phyloP scores from a whole-genome alignment of 192 early-diverging fungal species.

The Phlyctochytrium arcticum region DNA sequence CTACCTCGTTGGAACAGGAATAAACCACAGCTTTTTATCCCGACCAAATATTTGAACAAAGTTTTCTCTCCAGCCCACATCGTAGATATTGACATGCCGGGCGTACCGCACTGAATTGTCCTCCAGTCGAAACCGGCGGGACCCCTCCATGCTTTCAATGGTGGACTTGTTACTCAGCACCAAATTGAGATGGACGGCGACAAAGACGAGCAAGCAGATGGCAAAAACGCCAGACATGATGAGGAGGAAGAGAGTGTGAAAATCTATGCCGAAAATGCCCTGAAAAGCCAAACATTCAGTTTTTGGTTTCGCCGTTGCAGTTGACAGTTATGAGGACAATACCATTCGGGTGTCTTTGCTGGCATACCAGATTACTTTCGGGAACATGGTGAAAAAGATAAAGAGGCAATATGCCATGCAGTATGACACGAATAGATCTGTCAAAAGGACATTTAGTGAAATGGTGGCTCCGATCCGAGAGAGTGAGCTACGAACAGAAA shows the following conservation, averaged over 20 bases:
- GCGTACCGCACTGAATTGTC: slow-evolving; percentile 7
- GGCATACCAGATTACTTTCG: neutral
- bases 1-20: slow-evolving; percentile 37
- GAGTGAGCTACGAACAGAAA: slow-evolving; percentile 32
- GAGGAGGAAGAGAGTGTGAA: slow-evolving; percentile 27
- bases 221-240: slow-evolving; percentile 39
- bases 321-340: no score
- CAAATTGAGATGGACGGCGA: slow-evolving; percentile 29
- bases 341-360: neutral
- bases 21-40: slow-evolving; percentile 32
- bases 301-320: no score
- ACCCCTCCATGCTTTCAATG: slow-evolving; percentile 43
- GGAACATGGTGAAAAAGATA: slow-evolving; percentile 24
- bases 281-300: neutral
- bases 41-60: slow-evolving; percentile 31
- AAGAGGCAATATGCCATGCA: slow-evolving; percentile 32
- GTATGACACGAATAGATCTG: slow-evolving; percentile 36
- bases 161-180: slow-evolving; percentile 42
- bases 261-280: slow-evolving; percentile 18
- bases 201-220: slow-evolving; percentile 35
- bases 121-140: slow-evolving; percentile 12
- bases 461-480: neutral
- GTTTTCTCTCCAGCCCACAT: slow-evolving; percentile 35
- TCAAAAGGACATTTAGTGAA: neutral
- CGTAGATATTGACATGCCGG: slow-evolving; percentile 30